Evolutionary conservation across 1,139 yeast species (phyloP).

Genomic region (Zygosaccharomyces sapae): DNA sequence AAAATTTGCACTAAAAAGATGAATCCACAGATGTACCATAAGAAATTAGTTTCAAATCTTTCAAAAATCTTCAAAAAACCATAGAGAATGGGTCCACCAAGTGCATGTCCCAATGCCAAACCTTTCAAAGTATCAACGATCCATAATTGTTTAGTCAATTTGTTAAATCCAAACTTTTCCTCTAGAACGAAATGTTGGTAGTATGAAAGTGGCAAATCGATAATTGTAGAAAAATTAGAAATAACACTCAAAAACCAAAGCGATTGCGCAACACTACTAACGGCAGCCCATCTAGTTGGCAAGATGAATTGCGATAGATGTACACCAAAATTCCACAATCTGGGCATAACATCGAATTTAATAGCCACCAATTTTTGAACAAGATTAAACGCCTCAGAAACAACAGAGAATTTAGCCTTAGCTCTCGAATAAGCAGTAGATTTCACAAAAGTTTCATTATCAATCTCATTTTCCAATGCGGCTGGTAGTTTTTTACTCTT

Average conservation of each 20-base stretch:
- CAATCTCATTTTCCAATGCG: conserved; percentile 59
- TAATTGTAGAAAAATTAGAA: conserved; percentile 46
- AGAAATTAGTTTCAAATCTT: conserved; percentile 72
- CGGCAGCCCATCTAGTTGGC: conserved; percentile 36
- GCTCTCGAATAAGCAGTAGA: conserved; percentile 79
- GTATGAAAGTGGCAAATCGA: conserved; percentile 64
- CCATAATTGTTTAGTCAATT: conserved; percentile 70
- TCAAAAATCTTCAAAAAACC: conserved; percentile 78
- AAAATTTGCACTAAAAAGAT: conserved; percentile 67
- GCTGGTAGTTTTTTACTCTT: conserved; percentile 55
- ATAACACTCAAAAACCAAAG: conserved; percentile 55
- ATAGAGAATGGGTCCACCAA: conserved; percentile 72
- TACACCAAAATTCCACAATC: conserved; percentile 50
- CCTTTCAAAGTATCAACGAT: conserved; percentile 65
- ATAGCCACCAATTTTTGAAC: conserved; percentile 57
- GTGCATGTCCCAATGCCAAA: conserved; percentile 46
- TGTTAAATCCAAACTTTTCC: conserved; percentile 90
- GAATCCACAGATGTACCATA: conserved; percentile 72
- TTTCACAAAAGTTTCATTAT: conserved; percentile 68
- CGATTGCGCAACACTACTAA: conserved; percentile 64
- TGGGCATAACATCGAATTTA: conserved; percentile 62
- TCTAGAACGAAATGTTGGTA: conserved; percentile 84
- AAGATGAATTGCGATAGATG: conserved; percentile 44
- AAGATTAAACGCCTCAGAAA: conserved; percentile 50
- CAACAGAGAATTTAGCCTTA: conserved; percentile 67